These are phyloP conservation scores for Lithospermum erythrorhizon DNA, from an alignment of 257 asterid species.

Conservation along the genomic window DNA sequence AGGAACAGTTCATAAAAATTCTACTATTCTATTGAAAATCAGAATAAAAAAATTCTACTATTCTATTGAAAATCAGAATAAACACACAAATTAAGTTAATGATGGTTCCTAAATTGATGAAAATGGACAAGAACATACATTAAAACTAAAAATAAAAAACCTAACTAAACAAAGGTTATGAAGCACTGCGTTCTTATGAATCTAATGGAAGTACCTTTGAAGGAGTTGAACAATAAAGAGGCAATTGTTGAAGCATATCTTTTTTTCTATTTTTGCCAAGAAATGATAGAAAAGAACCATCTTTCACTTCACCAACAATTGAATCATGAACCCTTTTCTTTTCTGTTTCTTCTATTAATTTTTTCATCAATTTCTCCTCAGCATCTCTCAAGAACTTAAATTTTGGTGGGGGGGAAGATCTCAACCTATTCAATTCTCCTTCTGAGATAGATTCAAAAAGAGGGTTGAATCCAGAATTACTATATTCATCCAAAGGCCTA, in stretches of 20 bases:
- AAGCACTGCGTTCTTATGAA: constrained; percentile 45
- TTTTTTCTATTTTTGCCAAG: constrained; percentile 29
- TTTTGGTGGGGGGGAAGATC: constrained; percentile 93
- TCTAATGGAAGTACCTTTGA: constrained; percentile 59
- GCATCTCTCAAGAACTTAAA: constrained; percentile 92
- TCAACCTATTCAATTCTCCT: constrained; percentile 39
- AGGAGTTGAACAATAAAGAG: constrained; percentile 18
- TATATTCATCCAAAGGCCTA: constrained; percentile 35
- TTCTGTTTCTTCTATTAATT: constrained; percentile 44
- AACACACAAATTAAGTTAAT: neutral
- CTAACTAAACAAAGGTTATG: too few species aligned
- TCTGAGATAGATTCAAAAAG: constrained; percentile 60
- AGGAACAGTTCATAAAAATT: neutral
- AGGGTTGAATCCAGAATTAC: constrained; percentile 60
- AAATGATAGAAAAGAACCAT: constrained; percentile 33
- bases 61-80: neutral
- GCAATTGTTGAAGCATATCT: constrained; percentile 15
- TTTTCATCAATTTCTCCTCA: constrained; percentile 66
- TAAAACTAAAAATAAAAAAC: neutral
- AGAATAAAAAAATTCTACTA: neutral
- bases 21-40: neutral
- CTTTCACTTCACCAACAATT: constrained; percentile 16
- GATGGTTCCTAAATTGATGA: neutral
- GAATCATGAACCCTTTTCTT: constrained; percentile 12
- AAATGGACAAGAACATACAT: neutral